Evolutionary conservation across 2,329 filamentous ascomycete species (phyloP).

Genomic region (Macrophomina pseudophaseolina): DNA sequence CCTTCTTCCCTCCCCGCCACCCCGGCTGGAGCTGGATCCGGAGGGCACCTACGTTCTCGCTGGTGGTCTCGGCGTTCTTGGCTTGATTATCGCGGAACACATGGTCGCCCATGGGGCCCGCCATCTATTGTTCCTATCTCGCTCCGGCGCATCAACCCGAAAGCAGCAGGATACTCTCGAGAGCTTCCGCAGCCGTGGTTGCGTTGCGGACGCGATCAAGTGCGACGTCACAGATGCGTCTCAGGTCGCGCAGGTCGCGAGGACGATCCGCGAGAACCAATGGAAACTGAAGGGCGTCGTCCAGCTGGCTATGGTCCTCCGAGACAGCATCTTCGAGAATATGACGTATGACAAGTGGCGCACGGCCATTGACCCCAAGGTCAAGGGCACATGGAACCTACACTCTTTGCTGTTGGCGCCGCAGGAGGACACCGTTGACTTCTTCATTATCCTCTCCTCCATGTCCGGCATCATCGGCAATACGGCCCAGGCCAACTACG

Average conservation of each 20-base stretch:
- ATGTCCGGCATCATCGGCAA: constrained; percentile 29
- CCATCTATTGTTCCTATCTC: constrained; percentile 33
- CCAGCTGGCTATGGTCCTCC: constrained; percentile 37
- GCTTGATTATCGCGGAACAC: constrained; percentile 34
- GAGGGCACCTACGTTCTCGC: constrained; percentile 37
- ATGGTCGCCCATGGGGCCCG: constrained; percentile 35
- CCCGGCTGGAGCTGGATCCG: neutral
- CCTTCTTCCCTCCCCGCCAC: neutral
- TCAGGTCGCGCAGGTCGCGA: neutral
- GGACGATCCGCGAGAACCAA: neutral
- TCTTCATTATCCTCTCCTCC: constrained; percentile 31
- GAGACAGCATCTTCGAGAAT: neutral
- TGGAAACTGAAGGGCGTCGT: constrained; percentile 34
- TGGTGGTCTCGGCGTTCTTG: constrained; percentile 37
- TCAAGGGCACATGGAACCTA: constrained; percentile 36
- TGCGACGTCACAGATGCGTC: neutral
- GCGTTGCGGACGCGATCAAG: neutral
- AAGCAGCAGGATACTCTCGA: neutral
- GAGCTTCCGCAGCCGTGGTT: neutral
- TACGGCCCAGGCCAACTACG: constrained; percentile 37
- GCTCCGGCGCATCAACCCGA: neutral
- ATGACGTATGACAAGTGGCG: constrained; percentile 30
- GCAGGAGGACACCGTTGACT: constrained; percentile 28
- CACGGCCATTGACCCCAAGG: constrained; percentile 31
- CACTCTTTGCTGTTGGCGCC: constrained; percentile 27